Conservation (phyloP, 768 basidiomycete species). For the Amanita polypyramis region DNA sequence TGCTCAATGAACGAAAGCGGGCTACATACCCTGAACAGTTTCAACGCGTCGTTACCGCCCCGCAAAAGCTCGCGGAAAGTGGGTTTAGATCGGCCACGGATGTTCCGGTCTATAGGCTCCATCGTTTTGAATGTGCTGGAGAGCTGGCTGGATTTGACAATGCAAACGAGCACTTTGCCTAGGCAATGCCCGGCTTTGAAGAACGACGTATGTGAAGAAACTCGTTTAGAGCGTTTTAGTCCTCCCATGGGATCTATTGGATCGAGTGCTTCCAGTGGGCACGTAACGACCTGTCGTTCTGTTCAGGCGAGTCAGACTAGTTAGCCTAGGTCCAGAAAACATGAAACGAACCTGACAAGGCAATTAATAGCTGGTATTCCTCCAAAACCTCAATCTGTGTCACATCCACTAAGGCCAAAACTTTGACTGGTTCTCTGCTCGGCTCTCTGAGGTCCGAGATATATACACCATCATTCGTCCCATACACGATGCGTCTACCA, state of each 20-base stretch:
- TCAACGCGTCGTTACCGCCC: conserved; percentile 89
- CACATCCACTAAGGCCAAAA: conserved; percentile 82
- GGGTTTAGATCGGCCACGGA: conserved; percentile 70
- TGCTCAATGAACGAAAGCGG: neutral
- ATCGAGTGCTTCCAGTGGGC: conserved; percentile 88
- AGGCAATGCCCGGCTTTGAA: conserved; percentile 96
- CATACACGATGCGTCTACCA: conserved; percentile 83
- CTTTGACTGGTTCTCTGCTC: conserved; percentile 78
- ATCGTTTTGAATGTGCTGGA: conserved; percentile 97
- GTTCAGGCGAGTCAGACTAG: conserved; percentile 3
- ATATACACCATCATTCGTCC: conserved; percentile 97
- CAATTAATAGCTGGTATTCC: conserved; percentile 90
- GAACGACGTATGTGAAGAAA: conserved; percentile 93
- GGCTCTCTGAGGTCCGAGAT: conserved; percentile 76
- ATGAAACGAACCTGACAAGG: conserved; percentile 75
- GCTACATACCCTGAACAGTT: conserved; percentile 69
- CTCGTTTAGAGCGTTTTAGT: conserved; percentile 87
- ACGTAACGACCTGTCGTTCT: conserved; percentile 96
- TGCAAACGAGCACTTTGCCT: conserved; percentile 85
- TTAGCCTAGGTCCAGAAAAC: neutral
- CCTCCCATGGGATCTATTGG: conserved; percentile 85
- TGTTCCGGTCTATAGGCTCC: conserved; percentile 88
- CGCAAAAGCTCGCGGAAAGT: conserved; percentile 94
- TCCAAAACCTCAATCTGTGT: conserved; percentile 94
- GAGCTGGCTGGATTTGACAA: conserved; percentile 90